Base-by-base conservation (phyloP, 2,329 filamentous ascomycete species). In the Alternaria hordeiaustralica region DNA sequence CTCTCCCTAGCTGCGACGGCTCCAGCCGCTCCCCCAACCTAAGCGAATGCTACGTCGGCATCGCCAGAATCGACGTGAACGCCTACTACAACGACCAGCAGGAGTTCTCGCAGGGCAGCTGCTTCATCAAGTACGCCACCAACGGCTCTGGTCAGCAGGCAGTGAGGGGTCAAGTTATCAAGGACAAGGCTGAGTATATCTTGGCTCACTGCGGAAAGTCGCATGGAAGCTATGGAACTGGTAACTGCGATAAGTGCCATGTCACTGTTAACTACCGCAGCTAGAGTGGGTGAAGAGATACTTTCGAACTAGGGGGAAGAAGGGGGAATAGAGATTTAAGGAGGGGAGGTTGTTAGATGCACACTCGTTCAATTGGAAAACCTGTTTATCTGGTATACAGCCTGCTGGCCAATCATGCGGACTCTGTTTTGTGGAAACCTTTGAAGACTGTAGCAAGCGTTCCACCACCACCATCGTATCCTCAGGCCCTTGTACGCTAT, bases 261-360 rank as follows among this genome's bases (percentile, higher is more conserved):
- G 36, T 41, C 2, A 41, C 36, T 2, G 36, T 41, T 6, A 41
- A 41, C 36, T 41, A 41, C 36, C 36, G 36, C 5, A 41, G 36
- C 9, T 41, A 41, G 36, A 41, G 36, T 15, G 6, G 36, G 11
- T 41, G 36, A 18, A 41, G 36, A 2, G 9, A 18, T 18, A 1
- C 1, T 41, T 41, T 41, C n/a, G 1, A 11, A 41, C 9, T 18
- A 10, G 33, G 15, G 33, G 5, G 36, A 41, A 6, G 36, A 41
- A 41, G 7, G 15, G 15, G 33, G 2, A 0, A n/a, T n/a, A 10
- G 15, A 0, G 33, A 3, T n/a, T n/a, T 11, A n/a, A n/a, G 0
- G 3, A 4, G 6, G 30, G 13, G 0, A 2, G 33, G 15, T n/a
- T 5, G 33, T n/a, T n/a, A 36, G 7, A n/a, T n/a, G 5, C 33